These are phyloP conservation scores for Fusarium pseudograminearum DNA, from an alignment of 2,329 filamentous ascomycete genomes.

Conservation along the genomic window DNA sequence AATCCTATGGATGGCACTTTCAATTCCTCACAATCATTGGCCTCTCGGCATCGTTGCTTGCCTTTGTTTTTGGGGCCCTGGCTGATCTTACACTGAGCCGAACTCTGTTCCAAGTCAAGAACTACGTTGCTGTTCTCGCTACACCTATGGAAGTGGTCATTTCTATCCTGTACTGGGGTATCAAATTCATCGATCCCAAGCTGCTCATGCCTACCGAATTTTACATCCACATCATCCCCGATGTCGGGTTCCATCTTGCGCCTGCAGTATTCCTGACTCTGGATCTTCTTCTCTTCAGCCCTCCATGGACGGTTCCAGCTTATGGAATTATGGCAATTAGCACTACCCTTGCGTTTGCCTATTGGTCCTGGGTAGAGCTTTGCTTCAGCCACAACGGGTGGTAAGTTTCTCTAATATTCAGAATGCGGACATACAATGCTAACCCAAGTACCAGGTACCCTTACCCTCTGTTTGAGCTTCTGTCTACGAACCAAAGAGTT, in stretches of 20 bases:
- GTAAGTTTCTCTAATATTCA: slow-evolving; percentile 55
- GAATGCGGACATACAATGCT: slow-evolving; percentile 1
- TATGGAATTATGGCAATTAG: slow-evolving; percentile 70
- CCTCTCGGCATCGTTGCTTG: slow-evolving; percentile 69
- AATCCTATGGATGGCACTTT: slow-evolving; percentile 74
- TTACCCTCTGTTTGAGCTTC: slow-evolving; percentile 82
- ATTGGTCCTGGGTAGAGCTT: slow-evolving; percentile 83
- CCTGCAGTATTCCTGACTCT: slow-evolving; percentile 73
- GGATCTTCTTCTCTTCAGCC: slow-evolving; percentile 76
- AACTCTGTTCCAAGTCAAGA: slow-evolving; percentile 74
- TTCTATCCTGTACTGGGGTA: slow-evolving; percentile 78
- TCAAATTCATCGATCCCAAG: slow-evolving; percentile 67
- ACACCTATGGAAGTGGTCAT: slow-evolving; percentile 79
- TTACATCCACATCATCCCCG: slow-evolving; percentile 65
- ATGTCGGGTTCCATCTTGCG: slow-evolving; percentile 74
- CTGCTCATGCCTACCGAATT: slow-evolving; percentile 68
- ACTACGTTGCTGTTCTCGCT: slow-evolving; percentile 72
- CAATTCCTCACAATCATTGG: slow-evolving; percentile 83
- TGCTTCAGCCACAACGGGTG: slow-evolving; percentile 76
- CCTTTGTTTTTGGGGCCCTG: slow-evolving; percentile 71
- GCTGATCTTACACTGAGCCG: slow-evolving; percentile 72
- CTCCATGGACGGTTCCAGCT: slow-evolving; percentile 75
- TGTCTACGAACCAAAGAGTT: slow-evolving; percentile 74
- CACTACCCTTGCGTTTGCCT: slow-evolving; percentile 70
- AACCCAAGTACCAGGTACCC: slow-evolving; percentile 71